phyloP scores from a whole-genome alignment of 1,139 yeast species.

The Saccharomycopsis hybrid region DNA sequence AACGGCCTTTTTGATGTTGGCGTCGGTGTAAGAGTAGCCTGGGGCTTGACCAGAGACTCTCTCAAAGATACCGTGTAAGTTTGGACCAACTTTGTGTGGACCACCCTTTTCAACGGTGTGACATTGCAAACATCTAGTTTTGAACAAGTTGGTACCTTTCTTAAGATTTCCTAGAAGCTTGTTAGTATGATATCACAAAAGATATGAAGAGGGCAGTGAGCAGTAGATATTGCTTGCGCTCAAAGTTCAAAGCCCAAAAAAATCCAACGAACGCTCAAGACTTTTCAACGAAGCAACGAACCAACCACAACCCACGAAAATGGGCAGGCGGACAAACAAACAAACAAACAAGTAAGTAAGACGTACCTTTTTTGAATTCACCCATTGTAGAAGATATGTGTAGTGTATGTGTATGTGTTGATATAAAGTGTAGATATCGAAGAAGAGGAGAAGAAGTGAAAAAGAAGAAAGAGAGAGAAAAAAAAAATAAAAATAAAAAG shows the following conservation, averaged over 20 bases:
- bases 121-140: constrained; percentile 98
- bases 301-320: too few species aligned
- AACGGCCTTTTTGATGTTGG: constrained; percentile 95
- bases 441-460: not conserved
- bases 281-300: too few species aligned
- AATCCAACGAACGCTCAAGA: not conserved
- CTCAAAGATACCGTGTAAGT: constrained; percentile 90
- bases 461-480: constrained; percentile 1
- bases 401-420: not conserved
- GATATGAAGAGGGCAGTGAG: not conserved
- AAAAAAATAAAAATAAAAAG: not conserved
- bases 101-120: constrained; percentile 97
- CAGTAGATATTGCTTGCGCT: not conserved
- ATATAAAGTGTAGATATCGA: not conserved
- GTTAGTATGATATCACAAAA: not conserved
- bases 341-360: too few species aligned
- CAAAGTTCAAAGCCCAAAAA: not conserved
- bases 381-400: constrained; percentile 13
- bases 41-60: constrained; percentile 88
- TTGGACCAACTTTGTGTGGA: constrained; percentile 98
- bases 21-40: constrained; percentile 95
- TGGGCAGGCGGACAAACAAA: too few species aligned
- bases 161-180: constrained; percentile 61
- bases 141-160: constrained; percentile 98
- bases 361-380: constrained; percentile 21